A percentile compares a stretch with the other conserved stretches of the same genome.
These are phyloP conservation scores for Cochlearia excelsa DNA, from an alignment of 345 rosid species.

Conservation along the genomic window DNA sequence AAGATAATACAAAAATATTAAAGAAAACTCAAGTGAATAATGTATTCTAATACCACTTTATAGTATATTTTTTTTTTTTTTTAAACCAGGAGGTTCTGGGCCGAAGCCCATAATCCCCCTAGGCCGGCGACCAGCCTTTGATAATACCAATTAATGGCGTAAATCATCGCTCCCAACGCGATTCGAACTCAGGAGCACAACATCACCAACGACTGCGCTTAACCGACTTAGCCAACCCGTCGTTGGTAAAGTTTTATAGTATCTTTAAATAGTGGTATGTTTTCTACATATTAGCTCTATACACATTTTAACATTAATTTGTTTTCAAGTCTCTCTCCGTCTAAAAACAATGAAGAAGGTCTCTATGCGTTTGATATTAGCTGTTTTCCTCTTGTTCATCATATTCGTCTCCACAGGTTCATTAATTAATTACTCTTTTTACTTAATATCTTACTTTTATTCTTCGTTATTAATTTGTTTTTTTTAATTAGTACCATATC, in stretches of 20 bases:
- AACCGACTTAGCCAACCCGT: constrained; percentile 11
- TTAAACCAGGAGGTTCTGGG: not conserved
- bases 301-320: constrained; percentile 11
- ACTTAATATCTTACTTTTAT: not conserved
- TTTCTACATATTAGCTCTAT: not conserved
- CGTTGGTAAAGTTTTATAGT: constrained; percentile 6
- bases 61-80: too few species aligned
- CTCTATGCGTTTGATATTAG: constrained; percentile 35
- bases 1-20: too few species aligned
- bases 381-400: constrained; percentile 33
- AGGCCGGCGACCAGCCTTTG: too few species aligned
- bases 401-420: constrained; percentile 37
- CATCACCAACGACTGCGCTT: not conserved
- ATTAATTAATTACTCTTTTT: not conserved
- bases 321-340: not conserved
- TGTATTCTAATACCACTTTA: too few species aligned
- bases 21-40: too few species aligned
- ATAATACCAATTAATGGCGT: not conserved
- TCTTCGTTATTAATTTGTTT: too few species aligned
- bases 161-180: constrained; percentile 2
- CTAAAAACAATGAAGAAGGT: constrained; percentile 26
- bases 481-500: too few species aligned
- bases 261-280: constrained; percentile 28
- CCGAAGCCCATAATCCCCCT: constrained; percentile 24
- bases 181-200: not conserved